Evolutionary conservation across 2,329 filamentous ascomycete species (phyloP), one percentile per base, ranked within the genome.

Genomic region (Exophiala oligosperma): DNA sequence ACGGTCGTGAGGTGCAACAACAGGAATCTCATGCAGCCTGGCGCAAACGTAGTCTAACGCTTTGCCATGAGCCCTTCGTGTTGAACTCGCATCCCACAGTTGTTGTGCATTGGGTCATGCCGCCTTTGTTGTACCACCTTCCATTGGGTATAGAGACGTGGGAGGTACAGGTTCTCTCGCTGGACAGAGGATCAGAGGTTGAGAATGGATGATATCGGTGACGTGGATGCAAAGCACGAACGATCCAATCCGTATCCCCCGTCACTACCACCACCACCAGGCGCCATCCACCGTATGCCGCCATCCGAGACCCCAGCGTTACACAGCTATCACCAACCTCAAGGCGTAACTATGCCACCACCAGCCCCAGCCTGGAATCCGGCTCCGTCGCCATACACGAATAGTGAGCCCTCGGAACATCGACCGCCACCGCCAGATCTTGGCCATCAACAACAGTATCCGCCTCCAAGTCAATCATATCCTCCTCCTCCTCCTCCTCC

Each of bases 281-380:
- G 53, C 44, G 40, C 38, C 41, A 41, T 56, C 55, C 62, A 64
- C 47, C 64, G 57, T 50, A 62, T 66, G 65, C 64, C 60, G 59
- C 56, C 63, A 61, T 41, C 64, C 65, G 65, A 65, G 52, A 63
- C 65, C 51, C 50, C 60, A 52, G 35, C 58, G 63, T 66, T 61
- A 59, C 64, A 67, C 64, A 65, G 51, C 29, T 64, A 65, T 54
- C 61, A 52, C 56, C 61, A 58, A 23, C 49, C 57, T 53, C 58
- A 53, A 52, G 54, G 54, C 50, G 49, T 59, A 55, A 56, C 32
- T 41, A 64, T 66, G 62, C 57, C 64, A 54, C 64, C 61, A 29
- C 61, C 61, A 40, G 53, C 41, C 44, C 56, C 54, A 52, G 60
- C 60, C 55, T 66, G 62, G 62, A 60, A 61, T 51, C 62, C 62